phyloP scores from a whole-genome alignment of 1,139 yeast genomes.

The Sugiyamaella neomexicana region DNA sequence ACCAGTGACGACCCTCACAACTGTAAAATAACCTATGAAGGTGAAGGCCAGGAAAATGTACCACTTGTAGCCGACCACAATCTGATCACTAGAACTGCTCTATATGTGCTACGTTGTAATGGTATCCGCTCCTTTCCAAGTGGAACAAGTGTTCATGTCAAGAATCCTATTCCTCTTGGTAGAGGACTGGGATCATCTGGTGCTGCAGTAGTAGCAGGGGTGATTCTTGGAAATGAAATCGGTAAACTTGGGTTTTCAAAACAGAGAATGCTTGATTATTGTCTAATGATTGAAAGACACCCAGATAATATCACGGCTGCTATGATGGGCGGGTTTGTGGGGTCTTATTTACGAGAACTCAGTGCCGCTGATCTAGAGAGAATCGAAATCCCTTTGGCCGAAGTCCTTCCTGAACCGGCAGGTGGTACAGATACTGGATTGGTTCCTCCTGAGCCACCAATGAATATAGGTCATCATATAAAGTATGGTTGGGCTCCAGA shows the following conservation, averaged over 20 bases:
- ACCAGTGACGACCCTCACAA: conserved; percentile 62
- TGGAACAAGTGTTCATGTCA: conserved; percentile 80
- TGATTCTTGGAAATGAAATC: conserved; percentile 82
- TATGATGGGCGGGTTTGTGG: conserved; percentile 98
- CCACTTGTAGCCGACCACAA: conserved; percentile 76
- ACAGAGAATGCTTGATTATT: conserved; percentile 85
- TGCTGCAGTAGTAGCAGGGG: conserved; percentile 98
- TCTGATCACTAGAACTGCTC: conserved; percentile 87
- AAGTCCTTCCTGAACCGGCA: conserved; percentile 76
- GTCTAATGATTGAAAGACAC: conserved; percentile 95
- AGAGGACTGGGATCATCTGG: conserved; percentile 98
- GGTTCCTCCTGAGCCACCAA: conserved; percentile 81
- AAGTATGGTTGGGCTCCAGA: conserved; percentile 79
- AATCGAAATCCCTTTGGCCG: conserved; percentile 79
- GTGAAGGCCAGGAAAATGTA: conserved; percentile 75
- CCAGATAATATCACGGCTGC: conserved; percentile 99
- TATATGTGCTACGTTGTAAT: conserved; percentile 84
- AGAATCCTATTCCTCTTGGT: conserved; percentile 92
- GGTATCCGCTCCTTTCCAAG: conserved; percentile 70
- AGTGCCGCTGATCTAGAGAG: conserved; percentile 66
- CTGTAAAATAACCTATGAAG: conserved; percentile 69
- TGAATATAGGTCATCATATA: conserved; percentile 83
- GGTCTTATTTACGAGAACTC: conserved; percentile 84
- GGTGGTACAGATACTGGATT: conserved; percentile 66
- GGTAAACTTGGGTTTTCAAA: conserved; percentile 73